Conservation (phyloP, 331 rosid genomes). For the Spiraea crenata region DNA sequence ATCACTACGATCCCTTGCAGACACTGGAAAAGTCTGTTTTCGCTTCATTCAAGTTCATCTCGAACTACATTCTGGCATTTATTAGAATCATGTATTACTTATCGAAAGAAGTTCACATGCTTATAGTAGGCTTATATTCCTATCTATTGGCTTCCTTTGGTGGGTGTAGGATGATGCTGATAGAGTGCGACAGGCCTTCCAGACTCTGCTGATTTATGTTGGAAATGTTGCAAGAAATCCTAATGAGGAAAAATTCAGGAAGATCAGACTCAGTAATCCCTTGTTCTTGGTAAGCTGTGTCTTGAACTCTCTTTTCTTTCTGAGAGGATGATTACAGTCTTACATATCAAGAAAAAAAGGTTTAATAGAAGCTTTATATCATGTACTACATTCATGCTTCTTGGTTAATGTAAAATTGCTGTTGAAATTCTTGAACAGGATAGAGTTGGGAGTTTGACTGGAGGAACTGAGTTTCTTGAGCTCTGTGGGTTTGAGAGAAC, state of each 20-base stretch:
- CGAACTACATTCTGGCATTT: neutral
- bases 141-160: constrained; percentile 4
- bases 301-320: neutral
- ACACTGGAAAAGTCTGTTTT: neutral
- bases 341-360: too few species aligned
- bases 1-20: neutral
- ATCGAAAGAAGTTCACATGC: neutral
- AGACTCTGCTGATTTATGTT: constrained; percentile 62
- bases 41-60: neutral
- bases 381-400: neutral
- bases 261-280: constrained; percentile 67
- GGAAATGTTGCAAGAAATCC: constrained; percentile 76
- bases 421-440: constrained; percentile 47
- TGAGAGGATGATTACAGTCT: neutral
- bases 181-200: constrained; percentile 63
- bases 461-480: constrained; percentile 79
- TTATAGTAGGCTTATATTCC: neutral
- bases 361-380: neutral
- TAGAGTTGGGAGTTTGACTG: constrained; percentile 71
- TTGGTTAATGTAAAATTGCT: neutral
- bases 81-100: neutral
- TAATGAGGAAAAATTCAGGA: constrained; percentile 66
- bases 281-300: constrained; percentile 50
- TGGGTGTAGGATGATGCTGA: constrained; percentile 50
- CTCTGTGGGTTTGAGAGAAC: constrained; percentile 76